Conservation (phyloP, 2,329 filamentous ascomycete species). For the Leptographium wingfieldii region DNA sequence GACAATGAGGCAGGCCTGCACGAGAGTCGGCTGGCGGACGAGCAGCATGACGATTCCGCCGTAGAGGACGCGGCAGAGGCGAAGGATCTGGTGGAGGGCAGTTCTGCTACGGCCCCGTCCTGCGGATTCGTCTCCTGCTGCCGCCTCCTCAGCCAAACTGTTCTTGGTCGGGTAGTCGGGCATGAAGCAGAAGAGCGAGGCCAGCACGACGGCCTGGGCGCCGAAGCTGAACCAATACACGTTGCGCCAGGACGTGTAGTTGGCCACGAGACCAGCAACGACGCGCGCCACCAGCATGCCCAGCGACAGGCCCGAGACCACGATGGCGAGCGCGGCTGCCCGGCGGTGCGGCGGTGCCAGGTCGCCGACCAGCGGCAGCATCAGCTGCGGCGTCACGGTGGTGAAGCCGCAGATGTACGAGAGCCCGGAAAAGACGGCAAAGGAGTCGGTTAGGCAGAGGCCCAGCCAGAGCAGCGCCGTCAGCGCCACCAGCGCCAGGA, state of each 20-base stretch:
- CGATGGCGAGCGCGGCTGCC: slow-evolving; percentile 58
- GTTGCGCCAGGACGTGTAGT: slow-evolving; percentile 61
- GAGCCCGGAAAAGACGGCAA: slow-evolving; percentile 52
- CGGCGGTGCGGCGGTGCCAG: slow-evolving; percentile 57
- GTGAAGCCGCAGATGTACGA: slow-evolving; percentile 65
- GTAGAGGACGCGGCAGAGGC: slow-evolving; percentile 53
- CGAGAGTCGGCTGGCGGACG: slow-evolving; percentile 51
- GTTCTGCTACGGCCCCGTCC: too few species aligned
- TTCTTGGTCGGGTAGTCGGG: slow-evolving; percentile 67
- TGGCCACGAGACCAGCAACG: slow-evolving; percentile 60
- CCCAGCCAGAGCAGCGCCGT: slow-evolving; percentile 62
- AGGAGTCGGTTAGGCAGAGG: slow-evolving; percentile 54
- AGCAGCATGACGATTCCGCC: slow-evolving; percentile 57
- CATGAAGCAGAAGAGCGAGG: slow-evolving; percentile 58
- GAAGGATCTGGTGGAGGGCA: slow-evolving; percentile 21
- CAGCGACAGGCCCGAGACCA: slow-evolving; percentile 62
- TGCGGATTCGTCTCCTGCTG: not conserved
- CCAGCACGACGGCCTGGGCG: slow-evolving; percentile 54
- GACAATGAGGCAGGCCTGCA: slow-evolving; percentile 55
- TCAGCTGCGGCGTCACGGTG: slow-evolving; percentile 67
- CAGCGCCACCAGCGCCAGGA: slow-evolving; percentile 51
- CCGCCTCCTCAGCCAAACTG: slow-evolving; percentile 19
- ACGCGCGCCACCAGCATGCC: slow-evolving; percentile 66
- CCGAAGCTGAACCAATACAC: slow-evolving; percentile 70
- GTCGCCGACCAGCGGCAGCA: slow-evolving; percentile 72